Base-by-base conservation (phyloP, 2,329 filamentous ascomycete genomes). In the Neophaeococcomyces mojaviensis region DNA sequence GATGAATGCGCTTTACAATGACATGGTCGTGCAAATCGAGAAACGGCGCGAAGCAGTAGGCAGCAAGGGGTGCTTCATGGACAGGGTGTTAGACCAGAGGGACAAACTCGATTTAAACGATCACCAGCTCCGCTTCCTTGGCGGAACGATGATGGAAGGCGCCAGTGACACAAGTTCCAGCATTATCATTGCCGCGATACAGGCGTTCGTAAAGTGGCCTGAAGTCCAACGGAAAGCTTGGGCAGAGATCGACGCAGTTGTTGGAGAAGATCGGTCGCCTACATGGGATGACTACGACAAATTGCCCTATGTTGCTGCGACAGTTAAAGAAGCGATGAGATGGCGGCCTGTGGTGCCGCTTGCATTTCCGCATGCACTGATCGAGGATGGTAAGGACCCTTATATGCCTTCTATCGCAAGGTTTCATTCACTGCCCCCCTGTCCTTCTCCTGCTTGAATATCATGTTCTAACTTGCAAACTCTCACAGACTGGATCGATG, bases 351-450 rank as follows among this genome's bases (percentile, higher is more conserved):
- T 71, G 40, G 71, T 74, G 2, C 68, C 65, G 20, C n/a, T 55
- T 69, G 71, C 71, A 32, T 70, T 74, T 22, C 70, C 72, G 3
- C 71, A 73, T 49, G 70, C 72, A 50, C 70, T 69, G 49, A 71
- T 74, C 52, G 66, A 63, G 12, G 71, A 75, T 49, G 70, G 38
- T 40, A 40, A 6, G 38, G n/a, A n/a, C n/a, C n/a, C n/a, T n/a
- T n/a, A n/a, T n/a, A n/a, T n/a, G n/a, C n/a, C n/a, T n/a, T n/a
- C n/a, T n/a, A n/a, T n/a, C n/a, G n/a, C n/a, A n/a, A n/a, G n/a
- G n/a, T n/a, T n/a, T n/a, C n/a, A n/a, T n/a, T 40, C 19, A 13
- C 4, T 9, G 9, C 15, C 20, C 24, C 7, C 20, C 24, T 40
- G 38, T n/a, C 10, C 8, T 26, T n/a, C 4, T 30, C 6, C 10